These are phyloP conservation scores for Cryptosporidium meleagridis DNA, from an alignment of 169 alveolate genomes.

Conservation along the genomic window DNA sequence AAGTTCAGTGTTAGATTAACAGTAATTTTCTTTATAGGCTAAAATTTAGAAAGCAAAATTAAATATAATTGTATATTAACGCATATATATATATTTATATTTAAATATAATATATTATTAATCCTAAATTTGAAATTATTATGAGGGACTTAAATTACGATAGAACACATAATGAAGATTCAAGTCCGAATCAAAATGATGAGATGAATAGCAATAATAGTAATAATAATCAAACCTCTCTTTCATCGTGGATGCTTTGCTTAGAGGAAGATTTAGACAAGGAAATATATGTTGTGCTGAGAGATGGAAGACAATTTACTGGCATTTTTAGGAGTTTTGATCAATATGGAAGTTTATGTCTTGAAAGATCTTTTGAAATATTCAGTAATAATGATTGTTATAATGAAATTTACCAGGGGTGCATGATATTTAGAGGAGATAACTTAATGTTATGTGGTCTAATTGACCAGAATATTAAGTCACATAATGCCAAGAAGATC, in stretches of 20 bases:
- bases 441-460: slow-evolving; percentile 65
- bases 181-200: slow-evolving; percentile 13
- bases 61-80: background rate
- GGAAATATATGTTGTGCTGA: slow-evolving; percentile 53
- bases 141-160: slow-evolving; percentile 11
- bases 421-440: slow-evolving; percentile 73
- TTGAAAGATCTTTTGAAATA: slow-evolving; percentile 47
- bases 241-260: slow-evolving; percentile 61
- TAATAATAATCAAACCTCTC: slow-evolving; percentile 21
- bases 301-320: slow-evolving; percentile 70
- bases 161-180: background rate
- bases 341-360: slow-evolving; percentile 68
- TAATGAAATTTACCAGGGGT: slow-evolving; percentile 55
- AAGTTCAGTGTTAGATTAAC: background rate
- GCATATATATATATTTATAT: background rate
- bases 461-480: slow-evolving; percentile 36
- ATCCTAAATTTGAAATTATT: background rate
- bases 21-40: background rate
- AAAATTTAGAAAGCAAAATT: too few relatives aligned
- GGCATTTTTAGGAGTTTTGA: slow-evolving; percentile 73
- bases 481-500: slow-evolving; percentile 23
- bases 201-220: background rate
- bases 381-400: slow-evolving; percentile 11
- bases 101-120: background rate
- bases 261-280: slow-evolving; percentile 67